A percentile compares a stretch with the other conserved stretches of the same genome.
Conservation (phyloP, 2,329 filamentous ascomycete species). For the Neopestalotiopsis clavispora region DNA sequence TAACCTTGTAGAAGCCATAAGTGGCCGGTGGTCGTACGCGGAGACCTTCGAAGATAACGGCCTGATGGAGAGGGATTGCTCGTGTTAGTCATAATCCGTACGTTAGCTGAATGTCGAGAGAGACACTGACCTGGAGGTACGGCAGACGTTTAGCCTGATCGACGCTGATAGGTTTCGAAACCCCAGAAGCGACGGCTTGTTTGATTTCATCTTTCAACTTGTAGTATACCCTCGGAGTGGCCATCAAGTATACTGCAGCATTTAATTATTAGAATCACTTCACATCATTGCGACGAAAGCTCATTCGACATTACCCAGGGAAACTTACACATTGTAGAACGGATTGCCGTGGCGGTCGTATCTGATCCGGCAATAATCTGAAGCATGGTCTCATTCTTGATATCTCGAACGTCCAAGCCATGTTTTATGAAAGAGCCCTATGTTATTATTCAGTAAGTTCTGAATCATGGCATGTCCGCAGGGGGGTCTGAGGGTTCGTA, state of each 20-base stretch:
- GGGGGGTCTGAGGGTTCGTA: background rate
- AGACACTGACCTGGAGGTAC: conserved; percentile 15
- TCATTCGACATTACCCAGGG: too few species aligned
- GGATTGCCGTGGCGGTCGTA: conserved; percentile 16
- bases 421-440: conserved; percentile 9
- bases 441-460: background rate
- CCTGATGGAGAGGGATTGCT: background rate
- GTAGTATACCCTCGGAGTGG: conserved; percentile 12
- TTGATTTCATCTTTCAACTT: conserved; percentile 16
- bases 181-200: conserved; percentile 7
- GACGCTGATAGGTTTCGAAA: conserved; percentile 13
- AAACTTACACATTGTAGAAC: conserved; percentile 14
- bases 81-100: background rate
- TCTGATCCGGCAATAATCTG: conserved; percentile 17
- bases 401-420: conserved; percentile 2
- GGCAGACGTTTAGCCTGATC: conserved; percentile 18
- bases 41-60: conserved; percentile 16
- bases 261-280: background rate
- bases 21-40: conserved; percentile 8
- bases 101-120: background rate
- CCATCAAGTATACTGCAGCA: conserved; percentile 7
- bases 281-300: too few species aligned
- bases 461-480: background rate
- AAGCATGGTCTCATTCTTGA: conserved; percentile 7
- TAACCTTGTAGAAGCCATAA: conserved; percentile 16